Evolutionary conservation across 331 rosid genomes (phyloP), one percentile per base, ranked within the genome.

Genomic region (Phaseolus coccineus): DNA sequence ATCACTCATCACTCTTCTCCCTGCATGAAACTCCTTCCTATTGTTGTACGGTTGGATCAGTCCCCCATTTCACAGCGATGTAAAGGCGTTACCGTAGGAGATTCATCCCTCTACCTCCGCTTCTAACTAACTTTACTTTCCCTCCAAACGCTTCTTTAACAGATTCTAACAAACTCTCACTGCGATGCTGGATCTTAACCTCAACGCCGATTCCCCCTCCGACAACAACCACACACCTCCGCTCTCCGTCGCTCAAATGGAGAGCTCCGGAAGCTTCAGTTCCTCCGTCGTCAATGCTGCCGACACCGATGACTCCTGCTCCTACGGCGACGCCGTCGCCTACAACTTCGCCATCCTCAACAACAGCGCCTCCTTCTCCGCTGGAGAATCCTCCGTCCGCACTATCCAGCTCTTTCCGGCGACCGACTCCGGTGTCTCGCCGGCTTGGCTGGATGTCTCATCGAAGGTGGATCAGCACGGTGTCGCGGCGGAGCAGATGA

Each of bases 151-250:
- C 31, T 59, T 22, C 3, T 16, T 24, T 46, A 69, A 67, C 77
- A 1, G 55, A 5, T 58, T 61, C n/a, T 59, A 71, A 80, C 71
- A 56, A 74, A 68, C 80, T 80, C 47, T 9, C 47, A 42, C 13
- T 0, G 28, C 83, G 78, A 94, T 94, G 97, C 73, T 92, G 88
- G 97, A 94, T 90, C 97, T 94, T 78, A 94, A 91, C 79, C 96
- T 94, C 84, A 79, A 73, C 83, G 84, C 85, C 46, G 77, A 57
- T 76, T 80, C 85, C 53, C 12, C 30, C 35, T 50, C 88, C 42
- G 33, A 70, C 16, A 81, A 76, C 66, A 80, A 86, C 64, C 1
- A 58, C 80, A 51, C 84, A 31, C 74, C 77, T 2, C 90, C 63
- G 0, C 39, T 79, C 63, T 77, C 90, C 47, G 74, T 67, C 53